These are phyloP conservation scores for Hymenoscyphus fraxineus DNA, from an alignment of 2,329 filamentous ascomycete species.

Conservation along the genomic window DNA sequence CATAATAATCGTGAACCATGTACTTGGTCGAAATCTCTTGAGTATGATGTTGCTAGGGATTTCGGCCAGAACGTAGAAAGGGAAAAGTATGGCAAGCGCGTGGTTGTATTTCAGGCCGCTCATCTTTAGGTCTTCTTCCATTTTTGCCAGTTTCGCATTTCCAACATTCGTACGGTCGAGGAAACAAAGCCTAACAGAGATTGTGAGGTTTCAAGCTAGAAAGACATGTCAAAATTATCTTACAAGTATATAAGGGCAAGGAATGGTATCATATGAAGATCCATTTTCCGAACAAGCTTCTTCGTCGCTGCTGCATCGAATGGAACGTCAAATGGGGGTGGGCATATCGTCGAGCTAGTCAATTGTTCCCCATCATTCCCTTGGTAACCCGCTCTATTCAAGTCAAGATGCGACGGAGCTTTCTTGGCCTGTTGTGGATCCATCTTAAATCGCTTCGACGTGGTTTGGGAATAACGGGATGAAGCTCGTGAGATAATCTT, in stretches of 20 bases:
- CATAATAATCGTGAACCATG: slow-evolving; percentile 63
- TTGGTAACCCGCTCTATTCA: not conserved
- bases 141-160: slow-evolving; percentile 31
- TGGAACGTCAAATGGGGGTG: not conserved
- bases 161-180: slow-evolving; percentile 34
- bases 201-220: not conserved
- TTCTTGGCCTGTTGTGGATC: slow-evolving; percentile 5
- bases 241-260: slow-evolving; percentile 52
- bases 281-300: slow-evolving; percentile 29
- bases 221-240: not conserved
- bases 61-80: slow-evolving; percentile 32
- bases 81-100: slow-evolving; percentile 34
- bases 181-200: slow-evolving; percentile 26
- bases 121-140: slow-evolving; percentile 35
- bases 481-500: slow-evolving; percentile 1
- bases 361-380: not conserved
- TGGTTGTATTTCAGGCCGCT: slow-evolving; percentile 33
- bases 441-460: slow-evolving; percentile 1
- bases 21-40: slow-evolving; percentile 43
- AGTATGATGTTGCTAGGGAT: slow-evolving; percentile 39
- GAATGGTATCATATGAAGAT: slow-evolving; percentile 36
- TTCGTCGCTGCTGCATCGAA: slow-evolving; percentile 24
- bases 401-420: not conserved
- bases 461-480: slow-evolving; percentile 1
- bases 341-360: not conserved